Percentiles rank a stretch among this genome's conserved stretches.
Conservation (phyloP, 2,329 filamentous ascomycete genomes). For the Penicillium occitanis region DNA sequence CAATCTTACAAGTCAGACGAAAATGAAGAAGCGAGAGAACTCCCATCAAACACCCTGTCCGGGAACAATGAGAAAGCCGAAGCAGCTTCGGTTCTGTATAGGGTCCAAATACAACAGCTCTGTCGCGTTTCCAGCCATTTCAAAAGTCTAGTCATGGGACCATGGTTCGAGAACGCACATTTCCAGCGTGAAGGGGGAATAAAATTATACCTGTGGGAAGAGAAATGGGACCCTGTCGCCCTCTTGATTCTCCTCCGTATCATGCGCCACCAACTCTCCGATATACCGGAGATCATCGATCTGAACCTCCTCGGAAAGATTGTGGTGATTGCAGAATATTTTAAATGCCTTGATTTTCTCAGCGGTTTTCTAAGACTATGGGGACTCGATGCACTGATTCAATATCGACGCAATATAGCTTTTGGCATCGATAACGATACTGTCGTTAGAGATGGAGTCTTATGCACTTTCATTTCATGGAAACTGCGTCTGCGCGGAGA, state of each 20-base stretch:
- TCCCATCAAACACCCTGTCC: background rate
- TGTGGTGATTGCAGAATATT: constrained; percentile 47
- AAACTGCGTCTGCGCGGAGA: background rate
- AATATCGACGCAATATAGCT: constrained; percentile 1
- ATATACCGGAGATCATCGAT: constrained; percentile 40
- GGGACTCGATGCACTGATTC: background rate
- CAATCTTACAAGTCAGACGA: background rate
- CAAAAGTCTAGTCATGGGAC: background rate
- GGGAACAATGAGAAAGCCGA: background rate
- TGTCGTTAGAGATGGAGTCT: background rate
- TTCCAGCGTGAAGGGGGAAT: background rate
- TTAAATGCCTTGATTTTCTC: constrained; percentile 46
- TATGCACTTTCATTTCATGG: background rate
- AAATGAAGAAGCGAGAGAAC: background rate
- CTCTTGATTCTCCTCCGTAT: constrained; percentile 47
- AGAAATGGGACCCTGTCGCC: constrained; percentile 34
- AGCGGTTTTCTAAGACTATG: constrained; percentile 43
- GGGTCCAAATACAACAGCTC: background rate
- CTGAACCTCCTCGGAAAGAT: constrained; percentile 49
- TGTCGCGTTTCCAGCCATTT: background rate
- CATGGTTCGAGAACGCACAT: background rate
- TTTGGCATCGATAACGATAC: background rate
- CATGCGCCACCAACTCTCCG: constrained; percentile 46
- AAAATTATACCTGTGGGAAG: background rate
- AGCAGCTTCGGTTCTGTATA: background rate